Evolutionary conservation across 352 stramenopile genomes (phyloP).

Genomic region (Globisporangium canariense): DNA sequence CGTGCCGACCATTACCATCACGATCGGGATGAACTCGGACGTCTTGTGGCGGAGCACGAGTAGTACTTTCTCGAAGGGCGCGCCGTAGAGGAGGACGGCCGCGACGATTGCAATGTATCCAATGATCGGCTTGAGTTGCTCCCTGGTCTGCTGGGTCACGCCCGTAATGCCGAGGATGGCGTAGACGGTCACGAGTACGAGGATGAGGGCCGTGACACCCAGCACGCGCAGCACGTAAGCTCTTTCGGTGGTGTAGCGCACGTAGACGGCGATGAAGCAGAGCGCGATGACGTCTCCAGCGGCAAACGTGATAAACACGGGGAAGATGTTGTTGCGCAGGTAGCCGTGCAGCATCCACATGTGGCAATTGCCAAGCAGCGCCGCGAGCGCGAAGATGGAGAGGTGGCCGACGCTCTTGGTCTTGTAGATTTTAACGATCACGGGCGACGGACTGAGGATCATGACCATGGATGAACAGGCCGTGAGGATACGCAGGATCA

Average conservation of each 20-base stretch:
- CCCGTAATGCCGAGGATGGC: constrained; percentile 30
- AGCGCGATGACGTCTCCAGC: constrained; percentile 27
- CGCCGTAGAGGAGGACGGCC: constrained; percentile 32
- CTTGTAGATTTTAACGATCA: constrained; percentile 18
- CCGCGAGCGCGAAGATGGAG: constrained; percentile 25
- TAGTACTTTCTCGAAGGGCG: constrained; percentile 38
- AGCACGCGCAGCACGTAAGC: constrained; percentile 20
- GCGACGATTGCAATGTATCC: constrained; percentile 33
- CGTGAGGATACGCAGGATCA: constrained; percentile 20
- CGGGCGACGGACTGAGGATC: constrained; percentile 25
- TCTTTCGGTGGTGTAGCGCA: constrained; percentile 28
- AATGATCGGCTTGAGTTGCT: constrained; percentile 28
- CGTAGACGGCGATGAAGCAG: constrained; percentile 30
- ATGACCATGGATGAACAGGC: constrained; percentile 21
- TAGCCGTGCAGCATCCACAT: constrained; percentile 41
- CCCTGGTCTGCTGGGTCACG: constrained; percentile 22
- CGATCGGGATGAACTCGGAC: constrained; percentile 30
- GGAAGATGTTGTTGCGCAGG: constrained; percentile 34
- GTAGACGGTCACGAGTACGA: constrained; percentile 35
- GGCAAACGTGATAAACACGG: constrained; percentile 32
- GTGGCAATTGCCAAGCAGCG: constrained; percentile 25
- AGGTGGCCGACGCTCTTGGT: constrained; percentile 16
- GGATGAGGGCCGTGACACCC: constrained; percentile 12
- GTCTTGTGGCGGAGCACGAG: constrained; percentile 34
- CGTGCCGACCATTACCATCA: constrained; percentile 34